Evolutionary conservation across 768 basidiomycete species (phyloP), one percentile per base, ranked within the genome.

Genomic region (Boletus bicolor): DNA sequence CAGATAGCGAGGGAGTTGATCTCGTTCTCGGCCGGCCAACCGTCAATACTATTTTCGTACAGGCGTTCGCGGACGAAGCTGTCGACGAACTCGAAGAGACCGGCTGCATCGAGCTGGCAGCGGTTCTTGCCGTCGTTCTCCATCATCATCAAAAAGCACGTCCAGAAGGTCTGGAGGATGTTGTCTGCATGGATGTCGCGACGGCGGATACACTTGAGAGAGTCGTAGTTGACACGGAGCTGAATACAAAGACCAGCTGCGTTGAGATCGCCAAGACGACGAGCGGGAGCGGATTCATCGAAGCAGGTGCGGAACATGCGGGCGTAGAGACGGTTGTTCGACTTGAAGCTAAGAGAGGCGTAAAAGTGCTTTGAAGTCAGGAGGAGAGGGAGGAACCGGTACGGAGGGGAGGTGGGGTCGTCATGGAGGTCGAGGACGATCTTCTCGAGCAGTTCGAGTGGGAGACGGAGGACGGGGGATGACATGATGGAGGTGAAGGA

Each of bases 41-140:
- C 84, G 42, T 77, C 64, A 55, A 72, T 54, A 11, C 26, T 5
- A 24, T 65, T 59, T 35, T 78, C 73, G 73, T 80, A 80, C 26
- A 86, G 72, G 7, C 77, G 75, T n/a, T 63, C 64, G 34, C 74
- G 75, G 36, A 84, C 66, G 53, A 77, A 82, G 2, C 52, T 19
- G 45, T 79, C 75, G 9, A 82, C 73, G 42, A 80, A 83, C 5
- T 56, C 57, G 37, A 76, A 74, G 4, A 84, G 72, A 4, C 79
- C 77, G 0, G 82, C 85, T 24, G 69, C 73, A 53, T 79, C 73
- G 46, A 89, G 79, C 68, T 84, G 84, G 4, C 61, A 70, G 36
- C 75, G 74, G 65, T 89, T 89, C 65, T 77, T 78, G 35, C 85
- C 85, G 68, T 89, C 86, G 69, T 86, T 82, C 58, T 89, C 87